Evolutionary conservation across 2,329 filamentous ascomycete genomes (phyloP).

Genomic region (Blumeria graminis): DNA sequence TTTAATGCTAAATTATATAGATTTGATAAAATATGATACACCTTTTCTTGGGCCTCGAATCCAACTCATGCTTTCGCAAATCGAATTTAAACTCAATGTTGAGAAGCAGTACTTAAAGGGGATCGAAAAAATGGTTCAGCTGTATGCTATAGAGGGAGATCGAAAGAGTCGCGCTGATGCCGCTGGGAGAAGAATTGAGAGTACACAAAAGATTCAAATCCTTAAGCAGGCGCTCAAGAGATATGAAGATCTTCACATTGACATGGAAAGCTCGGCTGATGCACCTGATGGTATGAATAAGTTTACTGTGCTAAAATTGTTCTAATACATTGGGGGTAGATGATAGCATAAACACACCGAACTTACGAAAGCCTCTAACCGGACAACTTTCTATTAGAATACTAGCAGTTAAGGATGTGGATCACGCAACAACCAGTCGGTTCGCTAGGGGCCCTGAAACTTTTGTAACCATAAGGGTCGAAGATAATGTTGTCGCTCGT

Average conservation of each 20-base stretch:
- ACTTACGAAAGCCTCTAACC: slow-evolving; percentile 83
- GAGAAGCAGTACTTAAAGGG: slow-evolving; percentile 98
- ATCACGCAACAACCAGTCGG: slow-evolving; percentile 60
- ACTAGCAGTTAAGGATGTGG: slow-evolving; percentile 76
- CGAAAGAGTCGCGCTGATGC: slow-evolving; percentile 88
- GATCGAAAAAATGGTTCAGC: slow-evolving; percentile 96
- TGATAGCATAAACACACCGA: slow-evolving; percentile 88
- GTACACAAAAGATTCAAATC: slow-evolving; percentile 91
- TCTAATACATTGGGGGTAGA: slow-evolving; percentile 26
- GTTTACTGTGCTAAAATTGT: slow-evolving; percentile 1
- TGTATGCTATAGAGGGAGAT: slow-evolving; percentile 94
- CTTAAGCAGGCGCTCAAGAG: slow-evolving; percentile 86
- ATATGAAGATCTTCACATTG: slow-evolving; percentile 93
- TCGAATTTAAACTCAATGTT: slow-evolving; percentile 96
- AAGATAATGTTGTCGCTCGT: slow-evolving; percentile 73
- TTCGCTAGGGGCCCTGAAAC: slow-evolving; percentile 87
- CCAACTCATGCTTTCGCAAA: slow-evolving; percentile 94
- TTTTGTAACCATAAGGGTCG: slow-evolving; percentile 87
- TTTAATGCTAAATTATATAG: slow-evolving; percentile 21
- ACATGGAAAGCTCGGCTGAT: slow-evolving; percentile 55
- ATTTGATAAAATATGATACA: slow-evolving; percentile 96
- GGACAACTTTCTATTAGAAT: slow-evolving; percentile 74
- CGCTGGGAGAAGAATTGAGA: slow-evolving; percentile 71
- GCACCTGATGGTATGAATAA: slow-evolving; percentile 46
- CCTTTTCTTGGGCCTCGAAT: slow-evolving; percentile 88